Conservation (phyloP, 176 grass and related monocot species). For the Melocanna baccifera region DNA sequence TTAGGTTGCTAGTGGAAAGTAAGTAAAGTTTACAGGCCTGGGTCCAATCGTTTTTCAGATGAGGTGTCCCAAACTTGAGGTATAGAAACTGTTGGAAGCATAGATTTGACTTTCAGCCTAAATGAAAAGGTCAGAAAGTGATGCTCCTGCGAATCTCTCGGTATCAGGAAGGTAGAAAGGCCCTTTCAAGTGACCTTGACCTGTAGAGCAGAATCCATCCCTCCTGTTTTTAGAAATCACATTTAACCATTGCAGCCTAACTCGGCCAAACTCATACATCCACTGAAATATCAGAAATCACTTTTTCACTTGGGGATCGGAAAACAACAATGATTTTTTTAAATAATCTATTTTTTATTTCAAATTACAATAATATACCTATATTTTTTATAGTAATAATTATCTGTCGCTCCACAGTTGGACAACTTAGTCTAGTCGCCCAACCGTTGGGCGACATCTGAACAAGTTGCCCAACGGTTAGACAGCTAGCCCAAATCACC, state of each 20-base stretch:
- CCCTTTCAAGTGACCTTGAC: slow-evolving; percentile 20
- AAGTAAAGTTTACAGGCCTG: neutral
- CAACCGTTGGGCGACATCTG: too few species aligned
- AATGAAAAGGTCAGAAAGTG: slow-evolving; percentile 1
- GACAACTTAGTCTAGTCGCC: too few species aligned
- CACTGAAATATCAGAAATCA: slow-evolving; percentile 22
- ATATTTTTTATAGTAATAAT: too few species aligned
- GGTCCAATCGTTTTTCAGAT: neutral
- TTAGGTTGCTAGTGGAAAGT: neutral
- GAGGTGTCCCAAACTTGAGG: neutral
- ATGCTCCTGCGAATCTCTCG: neutral
- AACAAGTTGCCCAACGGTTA: too few species aligned
- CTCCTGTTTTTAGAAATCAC: slow-evolving; percentile 10
- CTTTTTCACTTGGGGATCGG: neutral
- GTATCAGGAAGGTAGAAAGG: slow-evolving; percentile 10
- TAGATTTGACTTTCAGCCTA: neutral
- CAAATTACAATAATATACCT: too few species aligned
- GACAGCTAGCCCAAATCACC: too few species aligned
- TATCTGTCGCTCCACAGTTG: too few species aligned
- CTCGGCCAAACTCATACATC: neutral
- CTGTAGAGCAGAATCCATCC: slow-evolving; percentile 1
- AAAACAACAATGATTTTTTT: neutral
- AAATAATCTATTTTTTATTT: too few species aligned
- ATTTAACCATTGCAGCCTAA: slow-evolving; percentile 18
- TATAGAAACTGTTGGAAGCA: neutral